Evolutionary conservation across 2,329 filamentous ascomycete species (phyloP).

Genomic region (Samsoniella hepiali): DNA sequence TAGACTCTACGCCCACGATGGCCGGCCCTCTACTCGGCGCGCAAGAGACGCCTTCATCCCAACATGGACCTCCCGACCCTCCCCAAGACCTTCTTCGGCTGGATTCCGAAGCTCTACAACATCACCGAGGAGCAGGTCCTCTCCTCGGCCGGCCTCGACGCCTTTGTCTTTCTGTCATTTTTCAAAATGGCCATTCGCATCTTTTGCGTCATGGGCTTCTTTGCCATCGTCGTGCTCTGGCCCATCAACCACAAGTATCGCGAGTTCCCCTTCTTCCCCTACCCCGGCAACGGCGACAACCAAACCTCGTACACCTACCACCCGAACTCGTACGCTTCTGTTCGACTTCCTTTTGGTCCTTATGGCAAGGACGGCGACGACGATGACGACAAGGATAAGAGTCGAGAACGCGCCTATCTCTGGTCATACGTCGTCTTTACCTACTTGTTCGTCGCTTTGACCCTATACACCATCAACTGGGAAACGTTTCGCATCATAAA

Average conservation of each 20-base stretch:
- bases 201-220: slow-evolving; percentile 74
- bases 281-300: slow-evolving; percentile 10
- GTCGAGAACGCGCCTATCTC: slow-evolving; percentile 53
- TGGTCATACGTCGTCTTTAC: slow-evolving; percentile 96
- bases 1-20: slow-evolving; percentile 86
- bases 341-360: slow-evolving; percentile 21
- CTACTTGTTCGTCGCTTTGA: slow-evolving; percentile 82
- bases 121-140: slow-evolving; percentile 89
- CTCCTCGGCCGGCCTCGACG: slow-evolving; percentile 86
- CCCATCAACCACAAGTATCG: slow-evolving; percentile 75
- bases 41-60: slow-evolving; percentile 69
- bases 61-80: slow-evolving; percentile 67
- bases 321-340: slow-evolving; percentile 15
- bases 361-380: not conserved
- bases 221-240: slow-evolving; percentile 75
- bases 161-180: slow-evolving; percentile 92
- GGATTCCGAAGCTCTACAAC: slow-evolving; percentile 81
- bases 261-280: slow-evolving; percentile 15
- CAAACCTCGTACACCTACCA: slow-evolving; percentile 8
- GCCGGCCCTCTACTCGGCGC: slow-evolving; percentile 84
- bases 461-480: slow-evolving; percentile 76
- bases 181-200: slow-evolving; percentile 94
- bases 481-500: slow-evolving; percentile 84
- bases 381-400: slow-evolving; percentile 29
- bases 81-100: slow-evolving; percentile 82